Conservation (phyloP, 2,329 filamentous ascomycete genomes). For the Alternaria conjuncta region DNA sequence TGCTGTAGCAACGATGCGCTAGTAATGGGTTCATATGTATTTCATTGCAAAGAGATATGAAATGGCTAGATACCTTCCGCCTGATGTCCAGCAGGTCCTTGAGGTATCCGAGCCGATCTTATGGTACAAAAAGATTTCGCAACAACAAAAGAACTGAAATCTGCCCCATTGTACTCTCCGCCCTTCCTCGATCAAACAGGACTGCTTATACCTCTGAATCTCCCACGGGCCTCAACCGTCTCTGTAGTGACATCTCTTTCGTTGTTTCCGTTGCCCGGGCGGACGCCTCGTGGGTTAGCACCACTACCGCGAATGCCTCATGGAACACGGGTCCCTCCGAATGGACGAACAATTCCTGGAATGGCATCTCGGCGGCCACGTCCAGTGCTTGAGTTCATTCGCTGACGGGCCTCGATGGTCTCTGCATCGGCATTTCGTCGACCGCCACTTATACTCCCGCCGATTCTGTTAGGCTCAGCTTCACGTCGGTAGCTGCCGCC, state of each 20-base stretch:
- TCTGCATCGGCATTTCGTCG: too few relatives aligned
- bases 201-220: rapidly evolving
- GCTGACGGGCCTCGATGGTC: too few relatives aligned
- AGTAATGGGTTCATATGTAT: background rate
- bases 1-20: too few relatives aligned
- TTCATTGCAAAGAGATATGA: background rate
- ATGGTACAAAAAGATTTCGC: background rate
- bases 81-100: background rate
- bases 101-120: background rate
- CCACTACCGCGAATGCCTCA: too few relatives aligned
- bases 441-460: too few relatives aligned
- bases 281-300: too few relatives aligned
- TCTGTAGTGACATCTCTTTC: background rate
- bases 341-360: too few relatives aligned
- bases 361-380: too few relatives aligned
- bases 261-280: rapidly evolving
- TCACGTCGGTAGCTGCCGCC: too few relatives aligned
- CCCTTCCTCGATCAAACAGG: background rate
- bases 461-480: too few relatives aligned
- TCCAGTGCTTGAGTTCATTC: too few relatives aligned
- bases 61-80: background rate
- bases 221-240: background rate
- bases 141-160: rapidly evolving
- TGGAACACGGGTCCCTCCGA: too few relatives aligned
- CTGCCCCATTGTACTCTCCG: rapidly evolving